Percentiles rank a stretch among this genome's conserved stretches.
Conservation (phyloP, 352 stramenopile species). For the Pythium pyrilobum region DNA sequence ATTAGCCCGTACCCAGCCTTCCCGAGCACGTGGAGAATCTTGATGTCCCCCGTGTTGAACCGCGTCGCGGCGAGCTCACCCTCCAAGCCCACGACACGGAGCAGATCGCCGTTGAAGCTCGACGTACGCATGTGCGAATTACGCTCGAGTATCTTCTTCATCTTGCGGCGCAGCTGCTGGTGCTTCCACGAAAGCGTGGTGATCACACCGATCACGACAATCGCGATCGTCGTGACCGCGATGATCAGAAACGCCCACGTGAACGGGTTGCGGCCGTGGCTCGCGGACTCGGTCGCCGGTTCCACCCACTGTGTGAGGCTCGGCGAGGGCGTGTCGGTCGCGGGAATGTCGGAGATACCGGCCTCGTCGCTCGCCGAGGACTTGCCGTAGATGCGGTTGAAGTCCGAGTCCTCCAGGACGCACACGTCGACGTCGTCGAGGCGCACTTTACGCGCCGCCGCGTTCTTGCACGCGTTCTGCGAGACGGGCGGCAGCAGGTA, state of each 20-base stretch:
- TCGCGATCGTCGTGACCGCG: slow-evolving; percentile 14
- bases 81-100: slow-evolving; percentile 15
- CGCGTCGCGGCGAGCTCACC: slow-evolving; percentile 15
- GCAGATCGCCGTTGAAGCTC: slow-evolving; percentile 12
- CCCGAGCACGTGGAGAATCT: slow-evolving; percentile 50
- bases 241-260: slow-evolving; percentile 25
- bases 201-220: slow-evolving; percentile 21
- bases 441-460: neutral
- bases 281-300: slow-evolving; percentile 60
- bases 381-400: slow-evolving; percentile 2
- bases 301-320: slow-evolving; percentile 27
- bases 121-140: slow-evolving; percentile 2
- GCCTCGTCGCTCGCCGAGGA: neutral
- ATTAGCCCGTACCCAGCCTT: slow-evolving; percentile 64
- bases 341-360: neutral
- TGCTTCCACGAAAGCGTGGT: slow-evolving; percentile 23
- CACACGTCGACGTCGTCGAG: slow-evolving; percentile 1
- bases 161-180: slow-evolving; percentile 18
- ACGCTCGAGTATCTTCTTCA: slow-evolving; percentile 10
- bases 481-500: neutral
- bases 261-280: neutral
- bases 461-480: neutral
- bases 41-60: slow-evolving; percentile 47
- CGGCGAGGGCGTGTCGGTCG: neutral
- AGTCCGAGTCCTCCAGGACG: slow-evolving; percentile 11